Evolutionary conservation across 495 filamentous ascomycete species (phyloP).

Genomic region (Penicillium nucicola): DNA sequence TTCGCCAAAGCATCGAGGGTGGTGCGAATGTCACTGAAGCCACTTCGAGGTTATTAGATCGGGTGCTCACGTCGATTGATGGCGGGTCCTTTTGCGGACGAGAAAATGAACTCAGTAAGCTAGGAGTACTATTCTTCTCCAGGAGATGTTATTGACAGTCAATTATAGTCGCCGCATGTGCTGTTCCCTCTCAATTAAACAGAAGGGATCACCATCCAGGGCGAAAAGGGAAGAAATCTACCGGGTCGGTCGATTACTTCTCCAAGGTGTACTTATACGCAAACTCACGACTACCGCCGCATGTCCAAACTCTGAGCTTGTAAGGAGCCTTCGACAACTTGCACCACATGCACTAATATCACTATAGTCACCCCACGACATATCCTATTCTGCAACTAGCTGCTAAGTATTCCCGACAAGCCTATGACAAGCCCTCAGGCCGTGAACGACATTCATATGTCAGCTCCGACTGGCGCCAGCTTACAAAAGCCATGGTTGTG

Average conservation of each 20-base stretch:
- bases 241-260: constrained; percentile 52
- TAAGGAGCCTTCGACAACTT: constrained; percentile 30
- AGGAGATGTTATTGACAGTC: background rate
- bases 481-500: constrained; percentile 81
- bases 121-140: background rate
- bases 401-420: constrained; percentile 67
- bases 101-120: constrained; percentile 56
- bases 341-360: constrained; percentile 13
- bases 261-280: constrained; percentile 73
- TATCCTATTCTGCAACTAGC: constrained; percentile 72
- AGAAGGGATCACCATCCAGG: constrained; percentile 9
- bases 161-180: constrained; percentile 24
- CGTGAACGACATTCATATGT: constrained; percentile 62
- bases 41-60: constrained; percentile 46
- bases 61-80: constrained; percentile 68
- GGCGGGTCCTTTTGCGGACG: constrained; percentile 58
- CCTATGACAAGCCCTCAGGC: constrained; percentile 61
- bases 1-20: constrained; percentile 10
- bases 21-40: constrained; percentile 41
- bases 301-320: constrained; percentile 63
- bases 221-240: constrained; percentile 5
- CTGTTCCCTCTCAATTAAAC: constrained; percentile 10
- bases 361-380: constrained; percentile 57
- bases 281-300: constrained; percentile 71
- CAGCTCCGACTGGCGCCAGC: constrained; percentile 62